Percentiles rank a stretch among this genome's conserved stretches.
phyloP scores from a whole-genome alignment of 106 monocot species.

The Phalaenopsis equestris region DNA sequence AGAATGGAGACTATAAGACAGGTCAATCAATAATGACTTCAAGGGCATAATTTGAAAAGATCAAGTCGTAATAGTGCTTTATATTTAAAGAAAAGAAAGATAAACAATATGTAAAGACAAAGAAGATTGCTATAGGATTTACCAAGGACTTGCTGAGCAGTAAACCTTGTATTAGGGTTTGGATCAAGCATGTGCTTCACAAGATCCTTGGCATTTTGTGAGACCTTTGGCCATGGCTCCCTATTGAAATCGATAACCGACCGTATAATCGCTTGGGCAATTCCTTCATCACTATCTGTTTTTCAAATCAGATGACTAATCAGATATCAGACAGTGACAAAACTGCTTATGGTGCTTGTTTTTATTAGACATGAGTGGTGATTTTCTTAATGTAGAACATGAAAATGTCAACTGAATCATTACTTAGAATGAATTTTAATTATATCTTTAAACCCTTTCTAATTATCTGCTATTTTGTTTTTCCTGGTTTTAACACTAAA shows the following conservation, averaged over 20 bases:
- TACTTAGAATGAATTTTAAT: too few relatives aligned
- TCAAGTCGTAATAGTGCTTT: too few relatives aligned
- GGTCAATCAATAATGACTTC: too few relatives aligned
- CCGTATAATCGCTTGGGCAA: constrained; percentile 42
- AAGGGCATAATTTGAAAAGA: too few relatives aligned
- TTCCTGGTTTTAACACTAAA: background rate
- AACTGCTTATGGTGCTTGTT: background rate
- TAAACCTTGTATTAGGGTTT: constrained; percentile 33
- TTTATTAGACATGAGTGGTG: background rate
- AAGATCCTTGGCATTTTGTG: constrained; percentile 51
- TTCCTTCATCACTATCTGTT: constrained; percentile 63
- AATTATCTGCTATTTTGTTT: background rate
- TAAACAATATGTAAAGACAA: background rate
- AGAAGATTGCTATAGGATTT: background rate
- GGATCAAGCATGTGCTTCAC: constrained; percentile 56
- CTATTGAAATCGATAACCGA: constrained; percentile 42
- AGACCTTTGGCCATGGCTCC: constrained; percentile 66
- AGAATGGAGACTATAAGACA: too few relatives aligned
- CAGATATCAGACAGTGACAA: background rate
- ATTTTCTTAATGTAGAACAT: background rate
- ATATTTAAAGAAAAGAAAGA: too few relatives aligned
- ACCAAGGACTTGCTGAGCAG: constrained; percentile 61
- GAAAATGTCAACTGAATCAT: background rate
- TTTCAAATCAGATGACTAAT: background rate
- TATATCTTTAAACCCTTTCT: background rate